phyloP scores from a whole-genome alignment of 169 alveolate genomes.

The Cryptosporidium parvum region DNA sequence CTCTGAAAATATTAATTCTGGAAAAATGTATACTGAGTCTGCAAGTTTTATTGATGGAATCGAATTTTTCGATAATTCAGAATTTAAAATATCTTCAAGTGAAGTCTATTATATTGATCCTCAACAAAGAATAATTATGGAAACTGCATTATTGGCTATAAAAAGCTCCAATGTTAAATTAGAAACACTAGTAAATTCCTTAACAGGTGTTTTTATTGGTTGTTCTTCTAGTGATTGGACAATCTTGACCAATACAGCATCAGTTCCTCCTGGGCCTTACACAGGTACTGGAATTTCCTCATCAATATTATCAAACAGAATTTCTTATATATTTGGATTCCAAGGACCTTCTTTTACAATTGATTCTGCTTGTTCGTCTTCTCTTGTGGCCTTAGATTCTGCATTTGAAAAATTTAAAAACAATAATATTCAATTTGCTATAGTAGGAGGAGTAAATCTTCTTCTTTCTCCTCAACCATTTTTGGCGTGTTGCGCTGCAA shows the following conservation, averaged over 20 bases:
- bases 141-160: constrained; percentile 43
- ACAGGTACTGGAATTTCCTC: constrained; percentile 79
- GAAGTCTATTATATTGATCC: constrained; percentile 83
- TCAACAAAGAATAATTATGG: constrained; percentile 83
- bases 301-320: constrained; percentile 79
- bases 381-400: constrained; percentile 80
- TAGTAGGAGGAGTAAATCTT: constrained; percentile 76
- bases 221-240: constrained; percentile 79
- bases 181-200: constrained; percentile 1
- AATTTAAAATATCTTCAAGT: constrained; percentile 53
- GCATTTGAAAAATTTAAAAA: constrained; percentile 73
- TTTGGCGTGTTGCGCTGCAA: constrained; percentile 78
- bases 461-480: constrained; percentile 69
- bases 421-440: constrained; percentile 8
- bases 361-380: constrained; percentile 84
- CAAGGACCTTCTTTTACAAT: constrained; percentile 80
- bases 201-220: constrained; percentile 79
- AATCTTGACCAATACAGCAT: constrained; percentile 74
- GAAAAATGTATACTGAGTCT: constrained; percentile 39
- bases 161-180: constrained; percentile 14
- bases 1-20: neutral
- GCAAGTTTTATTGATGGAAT: constrained; percentile 65
- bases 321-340: constrained; percentile 79
- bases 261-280: constrained; percentile 77
- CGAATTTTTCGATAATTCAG: constrained; percentile 73